Percentiles rank a stretch among this genome's conserved stretches.
Conservation (phyloP, 2,329 filamentous ascomycete genomes). For the Aureobasidium sp. region DNA sequence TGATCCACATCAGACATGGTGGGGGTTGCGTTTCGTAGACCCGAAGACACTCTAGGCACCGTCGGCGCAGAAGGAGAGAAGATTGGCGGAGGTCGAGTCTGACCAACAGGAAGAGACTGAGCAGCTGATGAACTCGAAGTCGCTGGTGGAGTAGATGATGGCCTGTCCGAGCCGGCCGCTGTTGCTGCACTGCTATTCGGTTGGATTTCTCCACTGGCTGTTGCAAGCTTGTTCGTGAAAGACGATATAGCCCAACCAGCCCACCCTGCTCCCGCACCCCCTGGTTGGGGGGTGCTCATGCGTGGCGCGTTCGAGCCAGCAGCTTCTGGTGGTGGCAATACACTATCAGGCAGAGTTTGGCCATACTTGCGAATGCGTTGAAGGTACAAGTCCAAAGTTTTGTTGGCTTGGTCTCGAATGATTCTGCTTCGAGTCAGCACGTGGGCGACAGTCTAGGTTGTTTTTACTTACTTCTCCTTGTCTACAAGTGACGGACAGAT, state of each 20-base stretch:
- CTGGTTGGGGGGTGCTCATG: constrained; percentile 71
- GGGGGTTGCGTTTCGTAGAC: constrained; percentile 21
- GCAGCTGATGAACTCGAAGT: constrained; percentile 38
- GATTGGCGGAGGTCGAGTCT: constrained; percentile 6
- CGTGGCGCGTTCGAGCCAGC: constrained; percentile 54
- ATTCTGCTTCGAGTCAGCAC: constrained; percentile 39
- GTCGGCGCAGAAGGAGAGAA: constrained; percentile 22
- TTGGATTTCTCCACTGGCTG: constrained; percentile 81
- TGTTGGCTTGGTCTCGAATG: constrained; percentile 83
- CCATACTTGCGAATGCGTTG: constrained; percentile 74
- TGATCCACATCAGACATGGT: constrained; percentile 31
- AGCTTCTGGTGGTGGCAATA: constrained; percentile 57
- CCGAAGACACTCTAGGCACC: constrained; percentile 26
- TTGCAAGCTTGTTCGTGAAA: constrained; percentile 87
- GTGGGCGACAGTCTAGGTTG: no score
- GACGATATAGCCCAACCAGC: constrained; percentile 97
- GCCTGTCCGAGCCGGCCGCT: constrained; percentile 56
- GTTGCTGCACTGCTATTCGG: constrained; percentile 49
- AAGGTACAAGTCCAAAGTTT: constrained; percentile 81
- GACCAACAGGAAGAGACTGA: constrained; percentile 19
- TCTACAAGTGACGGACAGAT: constrained; percentile 82
- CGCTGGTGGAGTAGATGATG: constrained; percentile 37
- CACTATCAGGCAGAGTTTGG: constrained; percentile 70
- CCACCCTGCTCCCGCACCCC: constrained; percentile 55
- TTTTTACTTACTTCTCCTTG: constrained; percentile 67